Base-by-base conservation (phyloP, 1,284 basidiomycete genomes). In the Cryptococcus floricola region DNA sequence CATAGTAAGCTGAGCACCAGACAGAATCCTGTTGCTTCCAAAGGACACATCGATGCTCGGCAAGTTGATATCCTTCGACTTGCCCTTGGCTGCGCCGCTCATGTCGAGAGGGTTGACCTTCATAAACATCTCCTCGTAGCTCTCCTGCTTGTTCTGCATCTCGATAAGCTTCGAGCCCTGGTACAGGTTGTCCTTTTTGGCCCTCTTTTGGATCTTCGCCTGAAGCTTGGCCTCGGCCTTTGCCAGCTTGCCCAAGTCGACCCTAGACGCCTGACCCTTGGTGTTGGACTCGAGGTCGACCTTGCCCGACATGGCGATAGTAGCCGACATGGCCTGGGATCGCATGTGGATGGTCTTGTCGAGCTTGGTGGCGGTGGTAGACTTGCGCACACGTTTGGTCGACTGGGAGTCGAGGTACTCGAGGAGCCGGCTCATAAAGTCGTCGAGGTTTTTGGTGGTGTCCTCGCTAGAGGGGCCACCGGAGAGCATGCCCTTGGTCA, bases 111-210 rank as follows among this genome's bases (percentile, higher is more conserved):
- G 92, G 78, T 99, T 99, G 80, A 98, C 93, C 81, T 95, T 91
- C 88, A 98, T 90, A 80, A 95, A 98, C 86, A 98, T 87, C 74
- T 98, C 95, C 75, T 98, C 94, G 80, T 98, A 98, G 27, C 87
- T 86, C 86, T 95, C 89, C 85, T 95, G 91, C 79, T 92, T 92
- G 74, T 88, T 86, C 76, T 91, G 86, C 68, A 91, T 87, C 72
- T 97, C 91, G 57, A 99, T 83, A 37, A 99, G 81, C 77, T 96
- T 98, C 23, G 90, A 94, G 16, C 93, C 93, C 76, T 98, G 94
- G 77, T 97, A 98, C 42, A 97, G 81, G 78, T 92, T 89, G 64
- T 89, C 81, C 58, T 85, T 85, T 9, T 89, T 84, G 13, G 63
- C 62, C 39, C 68, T 51, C 78, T 98, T 98, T 78, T 97, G 93